These are phyloP conservation scores for Xylariaceae sp. DNA, from an alignment of 2,329 filamentous ascomycete genomes.

Conservation along the genomic window DNA sequence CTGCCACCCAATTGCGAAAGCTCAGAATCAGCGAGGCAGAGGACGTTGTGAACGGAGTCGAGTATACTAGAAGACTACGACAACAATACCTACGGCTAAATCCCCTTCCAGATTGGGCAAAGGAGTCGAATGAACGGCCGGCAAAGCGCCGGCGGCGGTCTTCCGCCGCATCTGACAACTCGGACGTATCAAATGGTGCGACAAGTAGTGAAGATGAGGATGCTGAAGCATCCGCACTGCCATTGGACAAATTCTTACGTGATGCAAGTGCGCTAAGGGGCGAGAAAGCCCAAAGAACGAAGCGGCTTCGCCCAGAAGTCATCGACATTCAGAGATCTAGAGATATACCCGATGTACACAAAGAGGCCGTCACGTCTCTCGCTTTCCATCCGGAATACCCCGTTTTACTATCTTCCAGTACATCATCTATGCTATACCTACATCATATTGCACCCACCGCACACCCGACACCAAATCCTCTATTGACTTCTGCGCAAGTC, in stretches of 20 bases:
- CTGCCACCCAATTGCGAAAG: slow-evolving; percentile 76
- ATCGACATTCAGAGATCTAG: slow-evolving; percentile 88
- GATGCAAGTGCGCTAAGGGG: slow-evolving; percentile 69
- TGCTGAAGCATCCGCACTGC: slow-evolving; percentile 67
- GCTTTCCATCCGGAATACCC: slow-evolving; percentile 89
- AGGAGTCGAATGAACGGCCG: slow-evolving; percentile 52
- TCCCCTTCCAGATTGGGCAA: slow-evolving; percentile 63
- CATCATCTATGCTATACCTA: slow-evolving; percentile 81
- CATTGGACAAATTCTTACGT: slow-evolving; percentile 79
- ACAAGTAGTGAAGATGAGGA: slow-evolving; percentile 40
- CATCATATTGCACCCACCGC: slow-evolving; percentile 83
- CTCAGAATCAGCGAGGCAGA: slow-evolving; percentile 79
- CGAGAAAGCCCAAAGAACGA: slow-evolving; percentile 56
- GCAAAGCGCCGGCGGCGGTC: slow-evolving; percentile 54
- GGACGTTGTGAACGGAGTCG: slow-evolving; percentile 81
- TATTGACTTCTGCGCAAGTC: slow-evolving; percentile 87
- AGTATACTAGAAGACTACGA: slow-evolving; percentile 80
- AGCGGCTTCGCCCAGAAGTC: slow-evolving; percentile 81
- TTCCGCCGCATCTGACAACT: slow-evolving; percentile 49
- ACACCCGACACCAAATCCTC: slow-evolving; percentile 79
- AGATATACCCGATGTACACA: slow-evolving; percentile 79
- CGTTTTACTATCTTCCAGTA: slow-evolving; percentile 86
- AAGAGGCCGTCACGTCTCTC: slow-evolving; percentile 78
- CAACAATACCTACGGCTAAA: slow-evolving; percentile 71
- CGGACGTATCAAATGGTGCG: slow-evolving; percentile 31